Conservation (phyloP, 495 filamentous ascomycete species). For the Cairneyella variabilis region DNA sequence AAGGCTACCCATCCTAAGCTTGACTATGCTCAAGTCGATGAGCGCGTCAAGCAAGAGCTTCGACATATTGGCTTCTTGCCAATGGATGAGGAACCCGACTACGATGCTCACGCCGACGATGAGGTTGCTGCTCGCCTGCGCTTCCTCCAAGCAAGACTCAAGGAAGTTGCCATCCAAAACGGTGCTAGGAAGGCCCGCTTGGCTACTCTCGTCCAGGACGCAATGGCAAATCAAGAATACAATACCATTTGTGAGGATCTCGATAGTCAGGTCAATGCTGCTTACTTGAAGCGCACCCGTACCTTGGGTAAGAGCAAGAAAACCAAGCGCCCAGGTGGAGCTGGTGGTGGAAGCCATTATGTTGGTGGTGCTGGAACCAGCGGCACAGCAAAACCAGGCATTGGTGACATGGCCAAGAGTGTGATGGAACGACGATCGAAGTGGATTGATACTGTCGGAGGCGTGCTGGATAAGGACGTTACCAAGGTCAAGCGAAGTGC, state of each 20-base stretch:
- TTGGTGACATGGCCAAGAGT: conserved; percentile 83
- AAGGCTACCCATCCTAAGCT: conserved; percentile 59
- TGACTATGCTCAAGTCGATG: conserved; percentile 81
- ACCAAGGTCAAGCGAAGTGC: conserved; percentile 39
- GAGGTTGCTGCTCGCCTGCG: conserved; percentile 88
- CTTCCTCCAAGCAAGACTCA: conserved; percentile 75
- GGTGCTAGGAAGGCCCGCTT: conserved; percentile 85
- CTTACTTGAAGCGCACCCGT: conserved; percentile 93
- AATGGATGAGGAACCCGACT: conserved; percentile 64
- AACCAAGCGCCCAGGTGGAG: conserved; percentile 69
- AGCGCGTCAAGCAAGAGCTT: conserved; percentile 85
- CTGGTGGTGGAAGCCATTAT: conserved; percentile 49
- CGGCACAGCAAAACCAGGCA: conserved; percentile 68
- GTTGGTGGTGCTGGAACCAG: conserved; percentile 40
- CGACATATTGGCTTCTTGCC: conserved; percentile 89
- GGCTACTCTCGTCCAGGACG: conserved; percentile 78
- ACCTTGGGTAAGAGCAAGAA: conserved; percentile 93
- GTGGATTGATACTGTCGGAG: conserved; percentile 84
- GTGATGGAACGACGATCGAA: conserved; percentile 83
- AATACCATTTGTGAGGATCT: conserved; percentile 95
- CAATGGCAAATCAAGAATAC: conserved; percentile 94
- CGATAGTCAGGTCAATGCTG: conserved; percentile 89
- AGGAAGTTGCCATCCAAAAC: conserved; percentile 77
- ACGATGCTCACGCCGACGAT: conserved; percentile 87
- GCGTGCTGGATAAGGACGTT: conserved; percentile 73